Percentiles rank a stretch among this genome's conserved stretches.
Evolutionary conservation across 2,329 filamentous ascomycete species (phyloP).

Genomic region (Pseudogymnoascus verrucosus): DNA sequence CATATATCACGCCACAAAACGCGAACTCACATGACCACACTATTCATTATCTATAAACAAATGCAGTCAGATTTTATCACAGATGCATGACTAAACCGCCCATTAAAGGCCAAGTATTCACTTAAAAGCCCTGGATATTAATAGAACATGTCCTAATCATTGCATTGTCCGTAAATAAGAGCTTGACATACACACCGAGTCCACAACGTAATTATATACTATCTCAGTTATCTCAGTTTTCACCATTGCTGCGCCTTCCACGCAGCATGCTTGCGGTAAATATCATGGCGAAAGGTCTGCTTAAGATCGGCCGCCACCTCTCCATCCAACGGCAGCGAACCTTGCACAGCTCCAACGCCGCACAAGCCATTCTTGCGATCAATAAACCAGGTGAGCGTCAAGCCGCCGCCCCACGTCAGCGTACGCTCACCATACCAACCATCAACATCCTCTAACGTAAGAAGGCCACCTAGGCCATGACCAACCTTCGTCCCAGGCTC

Average conservation of each 20-base stretch:
- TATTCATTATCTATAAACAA: no score
- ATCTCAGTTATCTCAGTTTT: not conserved
- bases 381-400: slow-evolving; percentile 41
- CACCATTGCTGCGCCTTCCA: slow-evolving; percentile 24
- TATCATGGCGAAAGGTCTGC: slow-evolving; percentile 34
- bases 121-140: not conserved
- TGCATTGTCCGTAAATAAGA: not conserved
- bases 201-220: not conserved
- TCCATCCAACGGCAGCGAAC: slow-evolving; percentile 29
- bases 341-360: slow-evolving; percentile 34
- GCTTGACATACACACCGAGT: not conserved
- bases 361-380: slow-evolving; percentile 40
- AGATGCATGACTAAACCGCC: no score
- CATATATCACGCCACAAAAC: no score
- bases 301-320: slow-evolving; percentile 29
- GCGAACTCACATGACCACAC: no score
- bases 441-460: slow-evolving; percentile 34
- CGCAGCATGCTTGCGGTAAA: slow-evolving; percentile 33
- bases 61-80: no score
- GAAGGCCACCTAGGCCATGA: slow-evolving; percentile 34
- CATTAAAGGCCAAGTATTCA: not conserved
- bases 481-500: slow-evolving; percentile 28
- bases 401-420: slow-evolving; percentile 39
- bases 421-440: slow-evolving; percentile 38
- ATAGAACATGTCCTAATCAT: not conserved